Evolutionary conservation across 805 yeast species (phyloP), one percentile per base, ranked within the genome.

Genomic region (Candida lessepsii): DNA sequence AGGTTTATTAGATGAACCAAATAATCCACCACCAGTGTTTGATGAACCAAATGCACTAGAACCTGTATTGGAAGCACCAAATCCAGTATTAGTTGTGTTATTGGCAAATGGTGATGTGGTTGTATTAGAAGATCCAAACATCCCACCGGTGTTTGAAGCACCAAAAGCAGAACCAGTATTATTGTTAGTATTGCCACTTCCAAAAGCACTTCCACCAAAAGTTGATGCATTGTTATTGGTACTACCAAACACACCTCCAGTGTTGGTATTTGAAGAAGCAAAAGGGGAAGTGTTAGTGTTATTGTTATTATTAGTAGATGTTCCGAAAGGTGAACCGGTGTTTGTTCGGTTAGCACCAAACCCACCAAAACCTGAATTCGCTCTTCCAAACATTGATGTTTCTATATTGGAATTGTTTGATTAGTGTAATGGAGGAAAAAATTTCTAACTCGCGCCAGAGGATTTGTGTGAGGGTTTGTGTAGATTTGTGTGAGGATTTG

Each of bases 291-390:
- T 50, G 17, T 58, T 49, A 40, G 52, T 56, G 37, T 52, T 41
- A 47, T 45, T 47, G 40, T 48, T 41, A 47, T 45, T 47, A 39
- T 48, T 48, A 17, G 50, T 49, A 16, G 53, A 34, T 9, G 65
- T 47, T 27, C 70, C 70, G 51, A 69, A 67, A 4, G 70, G 66
- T 9, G 75, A 60, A 5, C 54, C 52, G 24, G 58, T 51, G 42
- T 52, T 57, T 34, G 41, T 28, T 11, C 51, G 44, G 25, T 47
- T 41, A 45, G 48, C 45, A 23, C 68, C 65, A 48, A 67, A 71
- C 21, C 80, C 80, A 9, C 80, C 80, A 54, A 76, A 76, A 14
- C 81, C 81, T 34, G 76, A 65, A 10, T 67, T 59, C 16, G 70
- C 51, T 35, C 73, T 56, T 34, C 80, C 78, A 63, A 76, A 76